Evolutionary conservation across 2,329 filamentous ascomycete genomes (phyloP).

Genomic region (Paracamarosporium sp.): DNA sequence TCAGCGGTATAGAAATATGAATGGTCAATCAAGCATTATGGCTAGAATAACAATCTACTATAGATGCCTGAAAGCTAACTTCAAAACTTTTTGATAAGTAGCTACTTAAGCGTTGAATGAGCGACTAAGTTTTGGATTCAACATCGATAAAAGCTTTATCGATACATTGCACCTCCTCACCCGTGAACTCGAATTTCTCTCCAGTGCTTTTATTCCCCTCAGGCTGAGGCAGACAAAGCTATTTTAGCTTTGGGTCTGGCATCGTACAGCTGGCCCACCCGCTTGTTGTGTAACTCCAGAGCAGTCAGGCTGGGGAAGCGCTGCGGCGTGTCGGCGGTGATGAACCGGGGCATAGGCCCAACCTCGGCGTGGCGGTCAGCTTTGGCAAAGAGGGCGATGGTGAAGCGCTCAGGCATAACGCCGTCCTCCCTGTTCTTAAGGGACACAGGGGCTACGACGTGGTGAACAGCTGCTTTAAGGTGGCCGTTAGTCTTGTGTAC

Average conservation of each 20-base stretch:
- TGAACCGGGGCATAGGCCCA: constrained; percentile 4
- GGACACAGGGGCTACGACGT: constrained; percentile 28
- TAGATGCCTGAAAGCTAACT: neutral
- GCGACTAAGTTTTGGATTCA: neutral
- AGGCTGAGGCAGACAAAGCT: neutral
- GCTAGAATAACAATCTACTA: neutral
- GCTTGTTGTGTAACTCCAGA: constrained; percentile 9
- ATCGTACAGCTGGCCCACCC: constrained; percentile 4
- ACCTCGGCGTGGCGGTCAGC: constrained; percentile 31
- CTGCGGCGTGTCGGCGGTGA: constrained; percentile 7
- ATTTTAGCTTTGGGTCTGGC: neutral
- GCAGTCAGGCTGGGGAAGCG: constrained; percentile 5
- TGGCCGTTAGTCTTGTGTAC: constrained; percentile 28
- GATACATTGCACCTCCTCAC: neutral
- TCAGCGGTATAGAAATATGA: neutral
- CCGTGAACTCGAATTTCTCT: neutral
- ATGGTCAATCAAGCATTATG: neutral
- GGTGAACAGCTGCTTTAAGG: constrained; percentile 4
- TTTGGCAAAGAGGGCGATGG: constrained; percentile 41
- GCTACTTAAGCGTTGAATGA: neutral
- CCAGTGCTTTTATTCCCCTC: neutral
- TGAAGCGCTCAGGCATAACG: constrained; percentile 35
- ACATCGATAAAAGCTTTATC: neutral
- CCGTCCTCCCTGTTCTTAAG: constrained; percentile 25
- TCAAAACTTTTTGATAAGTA: neutral